Evolutionary conservation across 2,329 filamentous ascomycete genomes (phyloP).

Genomic region (Stagonosporopsis rhizophila): DNA sequence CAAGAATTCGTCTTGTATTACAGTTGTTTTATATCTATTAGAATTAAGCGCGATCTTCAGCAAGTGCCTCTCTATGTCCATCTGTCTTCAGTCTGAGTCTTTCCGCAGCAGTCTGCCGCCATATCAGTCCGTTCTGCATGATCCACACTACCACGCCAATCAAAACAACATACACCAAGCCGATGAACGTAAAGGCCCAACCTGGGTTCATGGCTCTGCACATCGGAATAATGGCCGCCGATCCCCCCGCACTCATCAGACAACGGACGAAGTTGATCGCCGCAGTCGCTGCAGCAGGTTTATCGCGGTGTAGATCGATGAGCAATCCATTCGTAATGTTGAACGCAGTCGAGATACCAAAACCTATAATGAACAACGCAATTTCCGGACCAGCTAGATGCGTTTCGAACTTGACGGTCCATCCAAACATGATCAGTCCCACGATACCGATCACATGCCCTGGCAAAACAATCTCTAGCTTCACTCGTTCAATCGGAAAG

Average conservation of each 20-base stretch:
- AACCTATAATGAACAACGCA: constrained; percentile 62
- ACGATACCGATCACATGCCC: constrained; percentile 44
- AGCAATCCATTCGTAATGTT: constrained; percentile 56
- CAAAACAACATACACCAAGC: constrained; percentile 35
- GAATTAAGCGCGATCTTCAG: neutral
- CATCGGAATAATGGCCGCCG: constrained; percentile 51
- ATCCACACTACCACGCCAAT: constrained; percentile 39
- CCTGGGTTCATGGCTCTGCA: constrained; percentile 53
- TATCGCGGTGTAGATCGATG: constrained; percentile 51
- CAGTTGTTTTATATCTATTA: neutral
- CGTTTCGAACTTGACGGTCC: constrained; percentile 49
- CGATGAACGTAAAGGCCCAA: constrained; percentile 56
- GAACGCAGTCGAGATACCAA: constrained; percentile 62
- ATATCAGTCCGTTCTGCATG: constrained; percentile 41
- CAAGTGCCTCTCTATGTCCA: constrained; percentile 1
- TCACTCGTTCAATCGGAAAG: constrained; percentile 60
- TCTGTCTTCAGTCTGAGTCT: constrained; percentile 21
- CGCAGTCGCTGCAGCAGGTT: constrained; percentile 52
- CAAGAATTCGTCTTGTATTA: neutral
- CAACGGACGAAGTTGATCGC: constrained; percentile 49
- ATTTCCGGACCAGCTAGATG: constrained; percentile 52
- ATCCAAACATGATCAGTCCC: constrained; percentile 51
- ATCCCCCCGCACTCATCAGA: constrained; percentile 46
- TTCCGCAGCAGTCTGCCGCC: constrained; percentile 35
- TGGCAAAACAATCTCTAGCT: constrained; percentile 51